Evolutionary conservation across 495 filamentous ascomycete genomes (phyloP), one percentile per base, ranked within the genome.

Genomic region (Xylaria sp.): DNA sequence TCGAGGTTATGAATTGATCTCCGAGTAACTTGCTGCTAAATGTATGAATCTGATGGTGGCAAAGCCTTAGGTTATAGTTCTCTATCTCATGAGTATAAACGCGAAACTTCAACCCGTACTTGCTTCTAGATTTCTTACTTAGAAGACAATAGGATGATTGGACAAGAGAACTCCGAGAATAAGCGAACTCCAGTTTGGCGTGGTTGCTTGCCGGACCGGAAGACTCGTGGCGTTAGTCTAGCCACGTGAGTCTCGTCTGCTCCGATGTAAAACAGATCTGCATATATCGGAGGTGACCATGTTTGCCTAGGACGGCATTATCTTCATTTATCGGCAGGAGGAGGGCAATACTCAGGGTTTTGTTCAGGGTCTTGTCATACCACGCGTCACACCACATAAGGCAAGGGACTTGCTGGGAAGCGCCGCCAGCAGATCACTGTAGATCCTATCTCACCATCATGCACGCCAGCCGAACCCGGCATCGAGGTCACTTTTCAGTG

Each of bases 391-490:
- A 46, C 44, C 29, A 50, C 44, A 35, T 66, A 24, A 52, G 62
- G 40, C 24, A 33, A 44, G 44, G 35, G 59, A 43, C 52, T 55
- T 12, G 15, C 37, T 43, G 14, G 59, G 35, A 29, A 43, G 37
- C 59, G 21, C 37, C 29, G 57, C 59, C 21, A 62, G 21, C 59
- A 62, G 59, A 43, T 62, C 35, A 43, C 59, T 43, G 37, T 40
- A 43, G 35, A 62, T 62, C 35, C 31, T 37, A 62, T 43, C 59
- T 62, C 59, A 43, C 21, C 26, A 40, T 62, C 59, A 62, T 37
- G 31, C 17, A 12, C 31, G 19, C 31, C 29, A 44, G 62, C 62
- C 62, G 46, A 52, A 31, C 29, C 29, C 62, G 62, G 62, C 26
- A 44, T 21, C 24, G 2, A 48, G 58, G 21, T 29, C 41, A 19